These are phyloP conservation scores for Penicillium salamii DNA, from an alignment of 495 filamentous ascomycete species.

Conservation along the genomic window DNA sequence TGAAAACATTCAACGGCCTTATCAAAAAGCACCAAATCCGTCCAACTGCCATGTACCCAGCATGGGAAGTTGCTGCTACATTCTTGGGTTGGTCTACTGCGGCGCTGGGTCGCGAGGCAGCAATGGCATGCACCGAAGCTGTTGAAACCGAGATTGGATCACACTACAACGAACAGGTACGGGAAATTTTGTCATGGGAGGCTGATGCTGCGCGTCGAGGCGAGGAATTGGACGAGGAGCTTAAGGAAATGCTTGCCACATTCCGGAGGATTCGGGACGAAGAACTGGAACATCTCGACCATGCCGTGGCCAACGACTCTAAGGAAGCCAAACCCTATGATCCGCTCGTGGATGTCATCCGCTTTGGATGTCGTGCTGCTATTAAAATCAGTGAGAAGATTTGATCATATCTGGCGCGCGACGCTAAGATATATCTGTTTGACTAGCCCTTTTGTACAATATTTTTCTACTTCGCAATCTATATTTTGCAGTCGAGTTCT, in stretches of 20 bases:
- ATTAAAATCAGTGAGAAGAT: slow-evolving; percentile 91
- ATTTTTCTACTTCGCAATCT: neutral
- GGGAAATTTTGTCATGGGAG: slow-evolving; percentile 76
- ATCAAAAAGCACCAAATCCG: slow-evolving; percentile 86
- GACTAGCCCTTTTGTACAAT: slow-evolving; percentile 5
- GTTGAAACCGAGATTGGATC: slow-evolving; percentile 97
- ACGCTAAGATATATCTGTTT: neutral
- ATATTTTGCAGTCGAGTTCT: neutral
- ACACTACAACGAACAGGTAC: slow-evolving; percentile 93
- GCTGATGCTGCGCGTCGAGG: slow-evolving; percentile 59
- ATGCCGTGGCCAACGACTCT: slow-evolving; percentile 88
- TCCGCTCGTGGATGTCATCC: slow-evolving; percentile 82
- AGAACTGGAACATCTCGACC: slow-evolving; percentile 94
- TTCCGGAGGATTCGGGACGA: slow-evolving; percentile 89
- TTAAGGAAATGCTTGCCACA: slow-evolving; percentile 67
- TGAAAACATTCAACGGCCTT: slow-evolving; percentile 79
- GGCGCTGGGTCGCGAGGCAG: slow-evolving; percentile 86
- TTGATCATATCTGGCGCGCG: slow-evolving; percentile 30
- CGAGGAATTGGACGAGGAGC: slow-evolving; percentile 74
- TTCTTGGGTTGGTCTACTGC: slow-evolving; percentile 87
- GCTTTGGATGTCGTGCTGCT: slow-evolving; percentile 81
- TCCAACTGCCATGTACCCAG: slow-evolving; percentile 88
- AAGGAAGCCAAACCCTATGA: slow-evolving; percentile 86
- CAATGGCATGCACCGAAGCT: slow-evolving; percentile 98
- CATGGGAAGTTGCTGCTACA: slow-evolving; percentile 83